Percentiles rank a stretch among this genome's conserved stretches.
These are phyloP conservation scores for Ramaria rubella DNA, from an alignment of 768 basidiomycete genomes.

Conservation along the genomic window DNA sequence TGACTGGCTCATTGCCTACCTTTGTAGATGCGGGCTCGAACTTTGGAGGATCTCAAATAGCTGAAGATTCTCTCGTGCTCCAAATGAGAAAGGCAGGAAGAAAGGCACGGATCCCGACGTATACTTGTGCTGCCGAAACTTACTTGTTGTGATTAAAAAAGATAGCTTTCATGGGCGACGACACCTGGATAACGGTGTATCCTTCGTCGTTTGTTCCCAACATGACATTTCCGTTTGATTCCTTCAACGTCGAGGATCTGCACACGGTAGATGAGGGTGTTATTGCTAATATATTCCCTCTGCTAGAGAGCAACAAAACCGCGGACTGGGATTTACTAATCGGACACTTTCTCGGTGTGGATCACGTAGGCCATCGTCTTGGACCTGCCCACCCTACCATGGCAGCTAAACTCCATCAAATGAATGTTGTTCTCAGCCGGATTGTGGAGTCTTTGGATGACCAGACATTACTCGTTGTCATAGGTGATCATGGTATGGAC, in stretches of 20 bases:
- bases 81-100: constrained; percentile 58
- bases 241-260: constrained; percentile 97
- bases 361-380: constrained; percentile 92
- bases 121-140: constrained; percentile 11
- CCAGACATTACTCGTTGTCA: constrained; percentile 85
- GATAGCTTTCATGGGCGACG: constrained; percentile 91
- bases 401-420: constrained; percentile 79
- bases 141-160: constrained; percentile 32
- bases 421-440: constrained; percentile 69
- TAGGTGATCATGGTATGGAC: constrained; percentile 99
- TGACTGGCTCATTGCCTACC: constrained; percentile 91
- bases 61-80: constrained; percentile 81
- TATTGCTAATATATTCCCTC: constrained; percentile 72
- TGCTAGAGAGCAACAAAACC: constrained; percentile 43
- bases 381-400: constrained; percentile 86
- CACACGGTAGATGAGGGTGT: constrained; percentile 95
- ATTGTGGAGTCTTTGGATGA: constrained; percentile 72
- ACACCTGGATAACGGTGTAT: constrained; percentile 93
- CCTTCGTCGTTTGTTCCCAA: constrained; percentile 65
- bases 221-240: constrained; percentile 83
- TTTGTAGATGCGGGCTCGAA: constrained; percentile 93
- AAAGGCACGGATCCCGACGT: constrained; percentile 36
- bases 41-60: constrained; percentile 80
- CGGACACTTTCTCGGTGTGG: constrained; percentile 92
- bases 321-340: constrained; percentile 79